Evolutionary conservation across 1,139 yeast genomes (phyloP), one percentile per base, ranked within the genome.

Genomic region (Zygosaccharomyces pseudobailii): DNA sequence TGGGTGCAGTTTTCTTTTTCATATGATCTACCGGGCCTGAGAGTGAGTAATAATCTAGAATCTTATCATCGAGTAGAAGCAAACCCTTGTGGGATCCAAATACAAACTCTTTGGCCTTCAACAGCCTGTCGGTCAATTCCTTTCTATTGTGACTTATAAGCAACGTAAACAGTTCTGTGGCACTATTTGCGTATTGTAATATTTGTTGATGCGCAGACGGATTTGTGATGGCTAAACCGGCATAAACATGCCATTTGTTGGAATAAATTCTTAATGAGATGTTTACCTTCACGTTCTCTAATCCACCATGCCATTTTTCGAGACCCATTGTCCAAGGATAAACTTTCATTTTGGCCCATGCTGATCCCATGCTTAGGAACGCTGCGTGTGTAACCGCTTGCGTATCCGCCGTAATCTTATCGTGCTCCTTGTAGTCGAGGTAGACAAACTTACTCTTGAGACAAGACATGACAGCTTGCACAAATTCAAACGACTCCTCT

Each of bases 381-480:
- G 97, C 97, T 5, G 97, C 97, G 65, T 92, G 98, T 0, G 98
- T 92, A 13, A 92, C 97, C 0, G 97, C 98, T 66, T 92, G 98
- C 3, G 97, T 94, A 65, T 92, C 98, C 0, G 98, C 98, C 0
- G 98, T 92, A 51, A 92, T 92, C 55, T 79, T 79, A 63, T 92
- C 98, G 65, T 92, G 98, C 61, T 90, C 89, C 51, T 79, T 74
- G 5, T 95, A 96, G 0, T 88, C 75, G 36, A 92, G 71, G 46
- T 79, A 75, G n/a, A 89, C 97, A 38, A 78, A 74, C 56, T 85
- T 85, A 19, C 96, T 87, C 35, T 84, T 72, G 51, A 92, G 74
- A 61, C 96, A 87, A 1, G 84, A 71, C 47, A 90, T 75, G 13
- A 90, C 61, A 1, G 76, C 52, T 51, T 80, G 80, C 2, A 90